Conservation (phyloP, 2,329 filamentous ascomycete species). For the Hymenoscyphus fraxineus region DNA sequence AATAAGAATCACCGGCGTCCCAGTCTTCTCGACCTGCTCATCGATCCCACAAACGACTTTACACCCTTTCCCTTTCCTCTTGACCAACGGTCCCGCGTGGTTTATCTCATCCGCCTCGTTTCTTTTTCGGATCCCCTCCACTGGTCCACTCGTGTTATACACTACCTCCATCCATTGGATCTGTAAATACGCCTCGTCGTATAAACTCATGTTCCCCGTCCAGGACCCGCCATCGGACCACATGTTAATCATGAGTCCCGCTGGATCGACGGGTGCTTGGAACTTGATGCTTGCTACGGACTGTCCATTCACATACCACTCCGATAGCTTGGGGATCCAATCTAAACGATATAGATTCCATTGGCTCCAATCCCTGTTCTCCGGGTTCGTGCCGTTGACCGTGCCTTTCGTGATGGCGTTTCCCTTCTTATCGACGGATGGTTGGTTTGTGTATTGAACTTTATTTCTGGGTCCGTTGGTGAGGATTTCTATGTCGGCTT, state of each 20-base stretch:
- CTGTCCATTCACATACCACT: slow-evolving; percentile 33
- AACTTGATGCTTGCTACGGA: slow-evolving; percentile 29
- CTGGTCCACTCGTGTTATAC: slow-evolving; percentile 30
- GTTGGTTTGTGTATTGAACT: slow-evolving; percentile 35
- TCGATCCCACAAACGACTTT: slow-evolving; percentile 31
- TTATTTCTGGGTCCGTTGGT: slow-evolving; percentile 26
- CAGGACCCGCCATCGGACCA: slow-evolving; percentile 33
- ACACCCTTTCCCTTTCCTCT: slow-evolving; percentile 27
- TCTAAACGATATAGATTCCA: slow-evolving; percentile 34
- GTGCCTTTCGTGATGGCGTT: slow-evolving; percentile 23
- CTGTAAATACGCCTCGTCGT: slow-evolving; percentile 30
- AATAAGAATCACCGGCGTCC: slow-evolving; percentile 27
- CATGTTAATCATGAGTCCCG: slow-evolving; percentile 32
- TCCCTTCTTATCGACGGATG: slow-evolving; percentile 24
- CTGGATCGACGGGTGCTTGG: slow-evolving; percentile 28
- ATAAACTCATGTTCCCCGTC: slow-evolving; percentile 31
- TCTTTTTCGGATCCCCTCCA: slow-evolving; percentile 15
- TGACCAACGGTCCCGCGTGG: slow-evolving; percentile 17
- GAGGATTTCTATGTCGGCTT: slow-evolving; percentile 35
- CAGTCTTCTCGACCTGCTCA: slow-evolving; percentile 26
- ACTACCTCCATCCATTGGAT: slow-evolving; percentile 35
- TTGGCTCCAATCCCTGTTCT: slow-evolving; percentile 24
- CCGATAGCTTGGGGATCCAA: slow-evolving; percentile 31
- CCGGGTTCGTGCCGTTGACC: slow-evolving; percentile 24
- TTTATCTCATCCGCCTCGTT: slow-evolving; percentile 16